phyloP scores from a whole-genome alignment of 2,329 filamentous ascomycete species.

The Dothideomycetes sp. region DNA sequence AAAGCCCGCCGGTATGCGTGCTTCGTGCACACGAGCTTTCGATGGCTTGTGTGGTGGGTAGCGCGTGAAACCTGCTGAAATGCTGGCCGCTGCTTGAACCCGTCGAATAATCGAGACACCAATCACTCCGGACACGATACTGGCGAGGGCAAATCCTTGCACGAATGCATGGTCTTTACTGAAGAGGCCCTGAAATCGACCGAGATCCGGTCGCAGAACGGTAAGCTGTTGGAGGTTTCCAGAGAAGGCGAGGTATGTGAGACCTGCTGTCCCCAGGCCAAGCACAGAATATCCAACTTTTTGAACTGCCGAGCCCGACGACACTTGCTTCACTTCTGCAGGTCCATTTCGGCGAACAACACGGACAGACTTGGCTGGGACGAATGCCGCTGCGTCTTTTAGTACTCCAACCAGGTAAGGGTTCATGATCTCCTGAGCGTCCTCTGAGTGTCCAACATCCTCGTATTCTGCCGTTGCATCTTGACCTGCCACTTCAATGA shows the following conservation, averaged over 20 bases:
- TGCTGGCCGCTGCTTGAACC: background rate
- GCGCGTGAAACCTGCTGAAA: slow-evolving; percentile 6
- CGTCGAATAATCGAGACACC: background rate
- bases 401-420: slow-evolving; percentile 26
- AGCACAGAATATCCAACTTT: background rate
- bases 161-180: background rate
- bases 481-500: slow-evolving; percentile 92
- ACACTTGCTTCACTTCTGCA: slow-evolving; percentile 7
- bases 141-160: background rate
- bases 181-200: too few species aligned
- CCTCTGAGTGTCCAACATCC: slow-evolving; percentile 57
- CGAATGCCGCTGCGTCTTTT: slow-evolving; percentile 12
- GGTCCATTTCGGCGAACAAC: slow-evolving; percentile 10
- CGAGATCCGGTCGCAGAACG: too few species aligned
- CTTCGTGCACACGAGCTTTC: background rate
- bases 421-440: slow-evolving; percentile 31
- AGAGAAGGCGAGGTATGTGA: background rate
- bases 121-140: background rate
- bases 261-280: background rate
- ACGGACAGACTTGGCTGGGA: slow-evolving; percentile 6
- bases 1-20: slow-evolving; percentile 30
- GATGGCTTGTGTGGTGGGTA: slow-evolving; percentile 24
- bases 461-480: slow-evolving; percentile 86
- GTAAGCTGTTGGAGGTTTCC: too few species aligned
- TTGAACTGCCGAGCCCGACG: too few species aligned